phyloP scores from a whole-genome alignment of 257 asterid genomes.

The Scutellaria galericulata region DNA sequence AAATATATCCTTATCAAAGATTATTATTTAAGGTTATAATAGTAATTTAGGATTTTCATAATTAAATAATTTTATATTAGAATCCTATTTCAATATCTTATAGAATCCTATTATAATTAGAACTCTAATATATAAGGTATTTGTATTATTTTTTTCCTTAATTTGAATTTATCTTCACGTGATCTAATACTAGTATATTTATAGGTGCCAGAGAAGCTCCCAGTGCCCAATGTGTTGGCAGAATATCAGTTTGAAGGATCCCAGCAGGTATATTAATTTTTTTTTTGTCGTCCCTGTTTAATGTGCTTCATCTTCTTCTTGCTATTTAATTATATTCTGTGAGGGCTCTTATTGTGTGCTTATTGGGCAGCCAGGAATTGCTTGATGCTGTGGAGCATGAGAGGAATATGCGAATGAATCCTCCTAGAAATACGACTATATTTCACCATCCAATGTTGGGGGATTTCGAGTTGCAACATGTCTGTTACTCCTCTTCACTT shows the following conservation, averaged over 20 bases:
- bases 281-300: neutral
- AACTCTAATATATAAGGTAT: too few species aligned
- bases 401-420: constrained; percentile 77
- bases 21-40: too few species aligned
- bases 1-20: too few species aligned
- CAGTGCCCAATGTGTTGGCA: constrained; percentile 99
- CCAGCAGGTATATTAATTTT: constrained; percentile 51
- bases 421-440: constrained; percentile 80
- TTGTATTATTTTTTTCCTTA: too few species aligned
- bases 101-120: too few species aligned
- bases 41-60: too few species aligned
- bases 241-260: constrained; percentile 75
- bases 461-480: constrained; percentile 95
- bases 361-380: constrained; percentile 86
- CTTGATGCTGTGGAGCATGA: constrained; percentile 94
- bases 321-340: constrained; percentile 8
- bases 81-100: too few species aligned
- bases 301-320: neutral
- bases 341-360: constrained; percentile 21
- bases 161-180: too few species aligned
- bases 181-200: neutral
- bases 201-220: constrained; percentile 70
- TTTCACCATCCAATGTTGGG: constrained; percentile 97
- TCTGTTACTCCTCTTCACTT: constrained; percentile 41
- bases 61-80: too few species aligned